Evolutionary conservation across 345 rosid genomes (phyloP), one percentile per base, ranked within the genome.

Genomic region (Citrus maxima): DNA sequence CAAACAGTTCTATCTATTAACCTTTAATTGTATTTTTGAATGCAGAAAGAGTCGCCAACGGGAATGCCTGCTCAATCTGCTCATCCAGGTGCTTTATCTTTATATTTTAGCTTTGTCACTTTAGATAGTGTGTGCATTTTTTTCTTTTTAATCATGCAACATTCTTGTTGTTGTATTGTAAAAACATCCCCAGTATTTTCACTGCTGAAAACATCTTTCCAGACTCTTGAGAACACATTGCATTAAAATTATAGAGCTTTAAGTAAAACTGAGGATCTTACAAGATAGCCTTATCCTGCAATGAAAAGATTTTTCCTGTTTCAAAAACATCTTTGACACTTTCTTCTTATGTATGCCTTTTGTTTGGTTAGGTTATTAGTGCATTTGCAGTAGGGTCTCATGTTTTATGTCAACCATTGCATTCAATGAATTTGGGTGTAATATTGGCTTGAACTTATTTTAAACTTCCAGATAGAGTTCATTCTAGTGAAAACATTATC

Each of bases 11-110:
- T 30, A 16, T 56, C 3, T 34, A 64, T 21, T 28, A 4, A 4
- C 16, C 46, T 32, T 55, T 51, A 12, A 65, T 65, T 22, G 10
- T 8, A 49, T 9, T 55, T 77, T 58, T 55, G 37, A 22, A 22
- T 82, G 87, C 88, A 89, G 93, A 88, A 89, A 79, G 91, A 89
- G 74, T 81, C 91, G 2, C 93, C 93, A 2, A 10, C 78, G 49
- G 89, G 91, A 25, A 58, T 81, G 3, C 78, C 93, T 22, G 88
- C 93, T 28, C 77, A 88, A 74, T 89, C 93, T 40, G 91, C 93
- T 67, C 93, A 89, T 82, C 93, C 93, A 70, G 93, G 93, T 89
- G 80, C 21, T 42, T 35, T 22, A 10, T 51, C 1, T 58, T 19
- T 59, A 24, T 27, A 35, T 38, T 56, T 19, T 21, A 4, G 42